phyloP scores from a whole-genome alignment of 495 filamentous ascomycete genomes.

The Aspergillus coremiiformis region DNA sequence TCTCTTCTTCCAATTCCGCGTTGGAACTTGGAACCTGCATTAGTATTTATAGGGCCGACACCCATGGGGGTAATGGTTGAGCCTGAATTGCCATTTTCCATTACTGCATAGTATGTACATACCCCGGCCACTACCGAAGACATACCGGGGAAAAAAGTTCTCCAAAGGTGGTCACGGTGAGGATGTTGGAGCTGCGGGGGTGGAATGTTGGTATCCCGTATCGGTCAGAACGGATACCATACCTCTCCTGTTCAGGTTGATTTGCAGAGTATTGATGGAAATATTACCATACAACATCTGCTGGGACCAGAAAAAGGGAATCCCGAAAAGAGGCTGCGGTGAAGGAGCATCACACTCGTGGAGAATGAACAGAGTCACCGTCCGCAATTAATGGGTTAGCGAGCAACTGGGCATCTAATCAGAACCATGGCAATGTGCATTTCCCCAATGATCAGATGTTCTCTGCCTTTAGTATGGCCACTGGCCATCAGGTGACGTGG shows the following conservation, averaged over 20 bases:
- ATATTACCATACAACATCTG: constrained; percentile 9
- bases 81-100: constrained; percentile 6
- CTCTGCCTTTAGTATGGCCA: no score
- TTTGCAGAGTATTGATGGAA: background rate
- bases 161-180: constrained; percentile 24
- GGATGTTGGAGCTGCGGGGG: constrained; percentile 27
- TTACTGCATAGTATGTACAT: no score
- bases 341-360: constrained; percentile 18
- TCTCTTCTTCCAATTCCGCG: background rate
- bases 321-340: constrained; percentile 39
- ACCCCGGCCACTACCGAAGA: constrained; percentile 13
- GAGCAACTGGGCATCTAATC: background rate
- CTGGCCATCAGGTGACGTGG: background rate
- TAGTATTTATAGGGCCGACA: constrained; percentile 15
- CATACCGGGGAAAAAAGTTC: constrained; percentile 10
- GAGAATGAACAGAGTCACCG: constrained; percentile 9
- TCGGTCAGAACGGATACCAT: constrained; percentile 3
- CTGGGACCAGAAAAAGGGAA: constrained; percentile 1
- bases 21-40: background rate
- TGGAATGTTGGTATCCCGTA: no score
- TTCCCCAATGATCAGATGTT: background rate
- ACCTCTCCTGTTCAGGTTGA: background rate
- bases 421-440: background rate
- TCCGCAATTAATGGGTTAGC: constrained; percentile 8
- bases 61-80: constrained; percentile 1